These are phyloP conservation scores for Rhizoctonia solani DNA, from an alignment of 1,284 basidiomycete species.

Conservation along the genomic window DNA sequence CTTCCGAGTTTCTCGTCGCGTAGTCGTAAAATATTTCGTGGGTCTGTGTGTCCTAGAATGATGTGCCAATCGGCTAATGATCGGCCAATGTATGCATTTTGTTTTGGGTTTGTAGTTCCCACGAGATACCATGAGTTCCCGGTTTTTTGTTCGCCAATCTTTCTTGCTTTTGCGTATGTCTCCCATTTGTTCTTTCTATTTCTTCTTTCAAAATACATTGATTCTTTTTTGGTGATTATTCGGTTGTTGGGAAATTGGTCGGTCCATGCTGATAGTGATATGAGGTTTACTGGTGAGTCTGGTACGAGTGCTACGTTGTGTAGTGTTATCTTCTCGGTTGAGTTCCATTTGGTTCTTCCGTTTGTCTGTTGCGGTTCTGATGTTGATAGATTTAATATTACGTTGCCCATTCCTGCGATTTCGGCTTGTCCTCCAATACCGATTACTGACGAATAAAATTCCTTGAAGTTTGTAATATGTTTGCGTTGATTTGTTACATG, in stretches of 20 bases:
- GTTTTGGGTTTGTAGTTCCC: background rate
- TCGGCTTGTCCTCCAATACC: background rate
- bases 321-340: background rate
- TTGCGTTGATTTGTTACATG: background rate
- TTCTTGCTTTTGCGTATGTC: background rate
- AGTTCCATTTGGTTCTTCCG: background rate
- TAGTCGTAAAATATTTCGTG: background rate
- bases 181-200: background rate
- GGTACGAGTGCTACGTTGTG: background rate
- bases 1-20: background rate
- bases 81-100: background rate
- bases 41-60: constrained; percentile 15
- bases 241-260: background rate
- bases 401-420: background rate
- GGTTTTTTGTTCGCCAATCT: background rate
- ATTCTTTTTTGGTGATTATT: background rate
- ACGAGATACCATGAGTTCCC: constrained; percentile 12
- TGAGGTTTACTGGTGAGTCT: constrained; percentile 3
- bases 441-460: background rate
- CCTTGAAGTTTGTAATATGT: background rate
- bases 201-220: background rate
- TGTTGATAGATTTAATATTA: background rate
- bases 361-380: background rate
- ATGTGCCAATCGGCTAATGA: constrained; percentile 9
- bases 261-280: constrained; percentile 12